These are phyloP conservation scores for Colletotrichum tropicicola DNA, from an alignment of 2,329 filamentous ascomycete species.

Conservation along the genomic window DNA sequence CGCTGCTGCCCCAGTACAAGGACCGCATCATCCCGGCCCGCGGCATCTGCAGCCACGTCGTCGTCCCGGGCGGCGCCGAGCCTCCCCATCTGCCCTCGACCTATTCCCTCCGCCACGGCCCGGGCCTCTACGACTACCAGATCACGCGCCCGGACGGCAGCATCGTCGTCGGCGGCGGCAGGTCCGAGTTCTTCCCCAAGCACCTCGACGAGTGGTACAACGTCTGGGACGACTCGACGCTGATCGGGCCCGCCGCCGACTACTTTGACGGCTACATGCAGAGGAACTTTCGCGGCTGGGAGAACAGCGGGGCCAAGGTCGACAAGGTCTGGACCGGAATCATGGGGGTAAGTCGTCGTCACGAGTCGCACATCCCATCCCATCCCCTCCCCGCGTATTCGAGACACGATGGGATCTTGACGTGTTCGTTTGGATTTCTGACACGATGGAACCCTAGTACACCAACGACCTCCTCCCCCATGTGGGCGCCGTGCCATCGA, in stretches of 20 bases:
- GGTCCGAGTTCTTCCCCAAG: constrained; percentile 25
- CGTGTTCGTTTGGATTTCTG: not conserved
- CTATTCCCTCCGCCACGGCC: constrained; percentile 36
- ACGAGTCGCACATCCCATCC: not conserved
- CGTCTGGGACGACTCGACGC: constrained; percentile 49
- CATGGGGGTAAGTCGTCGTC: constrained; percentile 40
- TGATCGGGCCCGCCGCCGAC: constrained; percentile 47
- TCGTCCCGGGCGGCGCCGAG: constrained; percentile 30
- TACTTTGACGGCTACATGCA: constrained; percentile 59
- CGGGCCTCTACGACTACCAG: constrained; percentile 44
- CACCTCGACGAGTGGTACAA: constrained; percentile 48
- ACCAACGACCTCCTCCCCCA: constrained; percentile 21
- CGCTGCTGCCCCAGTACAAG: constrained; percentile 65
- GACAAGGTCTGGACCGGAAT: constrained; percentile 48
- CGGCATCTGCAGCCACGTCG: constrained; percentile 49
- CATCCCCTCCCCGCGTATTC: too few species aligned
- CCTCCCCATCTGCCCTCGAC: constrained; percentile 34
- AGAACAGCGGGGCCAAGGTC: constrained; percentile 46
- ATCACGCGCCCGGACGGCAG: constrained; percentile 54
- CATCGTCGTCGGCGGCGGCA: constrained; percentile 51
- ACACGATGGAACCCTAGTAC: constrained; percentile 44
- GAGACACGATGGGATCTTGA: constrained; percentile 44
- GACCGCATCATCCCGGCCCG: constrained; percentile 70
- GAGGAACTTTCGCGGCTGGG: constrained; percentile 53
- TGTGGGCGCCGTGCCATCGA: constrained; percentile 44